Conservation (phyloP, 768 basidiomycete genomes). For the Lentinula guzmanii region DNA sequence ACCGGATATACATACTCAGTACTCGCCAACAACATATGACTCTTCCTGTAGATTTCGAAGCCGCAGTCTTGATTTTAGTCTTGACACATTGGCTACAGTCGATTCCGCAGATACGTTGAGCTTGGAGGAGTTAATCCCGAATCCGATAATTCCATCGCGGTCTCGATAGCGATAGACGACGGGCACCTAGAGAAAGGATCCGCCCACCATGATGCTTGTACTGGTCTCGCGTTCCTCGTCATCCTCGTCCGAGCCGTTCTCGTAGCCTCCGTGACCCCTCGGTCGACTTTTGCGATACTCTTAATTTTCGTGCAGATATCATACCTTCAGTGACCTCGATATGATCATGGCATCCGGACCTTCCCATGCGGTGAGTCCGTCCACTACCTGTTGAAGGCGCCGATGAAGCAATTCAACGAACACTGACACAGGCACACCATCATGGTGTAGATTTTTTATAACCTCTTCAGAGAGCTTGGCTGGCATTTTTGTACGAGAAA, state of each 20-base stretch:
- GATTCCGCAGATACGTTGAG: slow-evolving; percentile 27
- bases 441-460: slow-evolving; percentile 41
- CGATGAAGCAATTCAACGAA: slow-evolving; percentile 21
- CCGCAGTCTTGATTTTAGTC: slow-evolving; percentile 20
- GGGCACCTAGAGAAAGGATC: slow-evolving; percentile 39
- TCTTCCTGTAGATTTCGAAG: slow-evolving; percentile 16
- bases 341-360: slow-evolving; percentile 15
- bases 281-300: too few species aligned
- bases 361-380: slow-evolving; percentile 22
- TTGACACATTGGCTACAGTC: slow-evolving; percentile 27
- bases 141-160: slow-evolving; percentile 32
- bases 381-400: slow-evolving; percentile 17
- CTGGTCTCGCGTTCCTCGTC: slow-evolving; percentile 22
- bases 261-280: slow-evolving; percentile 13
- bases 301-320: slow-evolving; percentile 11
- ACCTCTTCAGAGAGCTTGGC: too few species aligned
- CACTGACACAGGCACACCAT: slow-evolving; percentile 29
- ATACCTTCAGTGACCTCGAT: slow-evolving; percentile 17
- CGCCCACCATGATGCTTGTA: slow-evolving; percentile 36
- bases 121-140: slow-evolving; percentile 33
- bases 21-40: slow-evolving; percentile 31
- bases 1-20: slow-evolving; percentile 33
- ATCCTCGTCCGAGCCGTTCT: slow-evolving; percentile 13
- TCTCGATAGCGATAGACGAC: slow-evolving; percentile 33
- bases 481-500: slow-evolving; percentile 27